Conservation (phyloP, 805 yeast species). For the Yamadazyma endophytica region DNA sequence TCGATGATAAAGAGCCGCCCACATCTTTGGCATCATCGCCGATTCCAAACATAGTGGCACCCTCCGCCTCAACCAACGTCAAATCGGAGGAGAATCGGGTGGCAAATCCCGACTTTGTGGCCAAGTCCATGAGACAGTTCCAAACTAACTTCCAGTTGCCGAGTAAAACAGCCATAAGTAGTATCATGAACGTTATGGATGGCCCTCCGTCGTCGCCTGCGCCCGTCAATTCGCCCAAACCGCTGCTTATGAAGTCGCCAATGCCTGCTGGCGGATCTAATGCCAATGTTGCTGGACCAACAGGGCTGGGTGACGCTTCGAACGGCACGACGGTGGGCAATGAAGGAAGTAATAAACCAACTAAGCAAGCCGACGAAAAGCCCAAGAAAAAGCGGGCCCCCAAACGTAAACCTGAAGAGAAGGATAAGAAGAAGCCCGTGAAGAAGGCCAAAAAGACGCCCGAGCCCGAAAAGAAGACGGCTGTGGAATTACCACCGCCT, state of each 20-base stretch:
- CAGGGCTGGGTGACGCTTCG: too few species aligned
- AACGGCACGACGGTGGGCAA: too few species aligned
- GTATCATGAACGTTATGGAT: slow-evolving; percentile 37
- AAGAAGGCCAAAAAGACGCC: slow-evolving; percentile 15
- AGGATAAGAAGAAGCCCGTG: slow-evolving; percentile 9
- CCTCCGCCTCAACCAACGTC: neutral
- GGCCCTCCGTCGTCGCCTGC: slow-evolving; percentile 14
- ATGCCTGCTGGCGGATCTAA: neutral
- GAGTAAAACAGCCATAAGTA: slow-evolving; percentile 36
- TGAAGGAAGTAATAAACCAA: too few species aligned
- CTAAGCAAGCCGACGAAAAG: too few species aligned
- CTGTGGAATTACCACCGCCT: slow-evolving; percentile 18
- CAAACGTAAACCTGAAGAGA: slow-evolving; percentile 13
- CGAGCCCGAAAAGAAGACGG: slow-evolving; percentile 8
- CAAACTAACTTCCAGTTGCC: slow-evolving; percentile 8
- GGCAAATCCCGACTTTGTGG: neutral
- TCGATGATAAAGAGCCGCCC: slow-evolving; percentile 7
- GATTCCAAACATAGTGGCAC: neutral
- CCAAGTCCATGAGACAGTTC: slow-evolving; percentile 1
- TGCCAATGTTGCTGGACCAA: slow-evolving; percentile 1
- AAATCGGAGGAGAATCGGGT: too few species aligned
- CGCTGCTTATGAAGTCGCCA: neutral
- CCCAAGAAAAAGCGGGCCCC: slow-evolving; percentile 15
- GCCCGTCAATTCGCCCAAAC: slow-evolving; percentile 2
- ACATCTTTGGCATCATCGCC: slow-evolving; percentile 3